A percentile compares a stretch with the other conserved stretches of the same genome.
phyloP scores from a whole-genome alignment of 441 rosid species.

The Eruca vesicaria region DNA sequence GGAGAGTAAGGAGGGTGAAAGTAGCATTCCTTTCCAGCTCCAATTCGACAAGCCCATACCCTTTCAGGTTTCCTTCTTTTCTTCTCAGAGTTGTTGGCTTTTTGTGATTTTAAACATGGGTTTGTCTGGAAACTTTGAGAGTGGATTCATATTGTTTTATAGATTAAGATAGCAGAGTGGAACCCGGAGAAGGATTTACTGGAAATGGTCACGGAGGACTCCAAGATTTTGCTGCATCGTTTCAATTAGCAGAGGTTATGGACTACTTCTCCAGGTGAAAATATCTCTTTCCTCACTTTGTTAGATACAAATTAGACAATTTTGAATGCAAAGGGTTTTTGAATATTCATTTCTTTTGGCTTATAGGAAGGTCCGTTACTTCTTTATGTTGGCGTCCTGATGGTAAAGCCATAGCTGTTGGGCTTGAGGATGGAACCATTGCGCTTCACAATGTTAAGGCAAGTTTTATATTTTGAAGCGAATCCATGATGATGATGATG shows the following conservation, averaged over 20 bases:
- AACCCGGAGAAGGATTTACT: slow-evolving; percentile 90
- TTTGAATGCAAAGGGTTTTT: neutral
- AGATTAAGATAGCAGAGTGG: slow-evolving; percentile 86
- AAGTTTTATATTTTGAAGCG: slow-evolving; percentile 8
- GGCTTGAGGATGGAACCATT: slow-evolving; percentile 81
- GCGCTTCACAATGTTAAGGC: slow-evolving; percentile 89
- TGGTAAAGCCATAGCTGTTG: slow-evolving; percentile 82
- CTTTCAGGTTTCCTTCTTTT: slow-evolving; percentile 55
- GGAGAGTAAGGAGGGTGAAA: slow-evolving; percentile 64
- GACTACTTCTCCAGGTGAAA: slow-evolving; percentile 72
- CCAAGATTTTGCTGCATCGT: slow-evolving; percentile 74
- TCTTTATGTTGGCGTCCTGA: slow-evolving; percentile 93
- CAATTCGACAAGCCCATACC: slow-evolving; percentile 80
- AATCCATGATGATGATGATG: neutral
- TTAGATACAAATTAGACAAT: neutral
- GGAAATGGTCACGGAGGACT: slow-evolving; percentile 86
- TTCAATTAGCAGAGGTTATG: slow-evolving; percentile 95
- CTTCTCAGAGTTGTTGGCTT: neutral
- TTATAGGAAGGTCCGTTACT: slow-evolving; percentile 62
- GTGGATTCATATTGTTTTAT: neutral
- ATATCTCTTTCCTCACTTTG: neutral
- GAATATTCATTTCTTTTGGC: slow-evolving; percentile 3
- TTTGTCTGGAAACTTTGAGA: neutral
- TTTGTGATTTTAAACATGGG: neutral
- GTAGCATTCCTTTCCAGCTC: slow-evolving; percentile 67